A percentile compares a stretch with the other conserved stretches of the same genome.
Conservation (phyloP, 2,329 filamentous ascomycete species). For the Endothia cerciana region DNA sequence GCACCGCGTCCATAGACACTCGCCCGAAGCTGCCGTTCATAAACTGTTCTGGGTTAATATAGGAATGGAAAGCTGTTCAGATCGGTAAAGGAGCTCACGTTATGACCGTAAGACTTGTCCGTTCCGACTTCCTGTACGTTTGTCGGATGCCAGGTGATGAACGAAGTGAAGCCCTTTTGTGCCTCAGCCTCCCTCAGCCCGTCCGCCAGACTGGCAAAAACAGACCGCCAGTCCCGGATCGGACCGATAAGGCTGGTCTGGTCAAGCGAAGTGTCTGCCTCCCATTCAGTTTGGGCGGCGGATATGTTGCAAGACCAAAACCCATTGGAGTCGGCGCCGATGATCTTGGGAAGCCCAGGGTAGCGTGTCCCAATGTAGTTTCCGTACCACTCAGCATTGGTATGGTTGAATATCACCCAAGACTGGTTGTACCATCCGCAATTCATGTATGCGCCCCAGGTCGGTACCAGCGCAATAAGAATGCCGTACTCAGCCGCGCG, state of each 20-base stretch:
- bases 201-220: slow-evolving; percentile 11
- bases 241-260: slow-evolving; percentile 11
- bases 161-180: background rate
- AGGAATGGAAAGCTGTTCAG: background rate
- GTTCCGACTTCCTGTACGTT: slow-evolving; percentile 4
- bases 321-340: slow-evolving; percentile 13
- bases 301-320: slow-evolving; percentile 13
- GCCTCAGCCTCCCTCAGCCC: slow-evolving; percentile 9
- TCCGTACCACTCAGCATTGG: slow-evolving; percentile 10
- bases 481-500: slow-evolving; percentile 9
- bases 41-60: background rate
- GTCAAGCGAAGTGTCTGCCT: slow-evolving; percentile 4
- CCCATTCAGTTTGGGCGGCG: background rate
- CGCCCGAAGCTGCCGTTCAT: slow-evolving; percentile 14
- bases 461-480: slow-evolving; percentile 7
- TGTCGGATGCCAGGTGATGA: slow-evolving; percentile 11
- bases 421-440: slow-evolving; percentile 10
- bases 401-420: slow-evolving; percentile 8
- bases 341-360: slow-evolving; percentile 13
- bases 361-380: slow-evolving; percentile 8
- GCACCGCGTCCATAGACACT: slow-evolving; percentile 11
- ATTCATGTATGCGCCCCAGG: slow-evolving; percentile 14
- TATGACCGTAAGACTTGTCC: slow-evolving; percentile 11
- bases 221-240: slow-evolving; percentile 3
- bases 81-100: background rate